Base-by-base conservation (phyloP, 2,329 filamentous ascomycete genomes). In the Xylariomycetidae sp. region DNA sequence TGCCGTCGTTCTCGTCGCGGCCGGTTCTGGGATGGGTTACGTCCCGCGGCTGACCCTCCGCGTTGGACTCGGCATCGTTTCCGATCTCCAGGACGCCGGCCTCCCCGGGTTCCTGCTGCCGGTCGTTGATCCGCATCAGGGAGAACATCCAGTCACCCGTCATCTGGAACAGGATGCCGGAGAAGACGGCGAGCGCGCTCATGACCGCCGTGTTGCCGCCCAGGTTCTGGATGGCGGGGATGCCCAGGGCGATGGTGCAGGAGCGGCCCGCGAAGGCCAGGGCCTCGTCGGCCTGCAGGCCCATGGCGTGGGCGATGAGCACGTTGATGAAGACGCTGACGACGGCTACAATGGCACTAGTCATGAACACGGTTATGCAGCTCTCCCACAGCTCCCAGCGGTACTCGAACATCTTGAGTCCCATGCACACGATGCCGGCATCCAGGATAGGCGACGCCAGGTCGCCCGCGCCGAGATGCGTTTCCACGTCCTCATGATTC, bases 401-500 rank as follows among this genome's bases (percentile, higher is more conserved):
- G 35, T 57, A 52, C 32, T 58, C 54, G 38, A 53, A 58, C 49
- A 58, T 57, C 40, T 58, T 58, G 39, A 58, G 48, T 0, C 54
- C 54, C 36, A 57, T 38, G 22, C 48, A 53, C 16, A 51, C 45
- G 18, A 58, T 56, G 8, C 56, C 56, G 5, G 54, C 53, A 18
- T 58, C 54, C 7, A 58, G 35, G 8, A 58, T 34, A 2, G 49
- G 40, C 7, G 40, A 38, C 7, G 52, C 46, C 6, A 57, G 35
- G 27, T 58, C 54, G 13, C 54, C 56, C 6, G 54, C 51, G 3
- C 56, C 56, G 11, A 58, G 41, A 23, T 55, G 38, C 5, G 28
- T 32, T 2, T 30, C 25, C 3, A 48, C 5, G 19, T 39, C 30
- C n/a, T n/a, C n/a, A 15, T 35, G 30, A 10, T 45, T 43, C 5